These are phyloP conservation scores for Davidsoniella virescens DNA, from an alignment of 2,329 filamentous ascomycete species.

Conservation along the genomic window DNA sequence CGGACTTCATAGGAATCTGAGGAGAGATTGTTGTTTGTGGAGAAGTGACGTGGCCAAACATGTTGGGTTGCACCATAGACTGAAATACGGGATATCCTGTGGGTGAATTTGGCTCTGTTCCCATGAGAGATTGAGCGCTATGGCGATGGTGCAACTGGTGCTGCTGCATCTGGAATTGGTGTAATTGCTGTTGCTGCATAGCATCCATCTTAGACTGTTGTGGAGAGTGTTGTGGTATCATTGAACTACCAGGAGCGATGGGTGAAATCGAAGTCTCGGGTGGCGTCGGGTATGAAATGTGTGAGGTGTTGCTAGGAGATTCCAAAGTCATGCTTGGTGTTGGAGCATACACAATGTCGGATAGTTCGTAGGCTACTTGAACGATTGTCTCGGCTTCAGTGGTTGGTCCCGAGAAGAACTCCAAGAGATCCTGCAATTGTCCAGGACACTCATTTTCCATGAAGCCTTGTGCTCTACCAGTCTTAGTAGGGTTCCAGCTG, in stretches of 20 bases:
- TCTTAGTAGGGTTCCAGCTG: constrained; percentile 43
- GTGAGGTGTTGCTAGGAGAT: constrained; percentile 15
- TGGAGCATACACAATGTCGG: constrained; percentile 27
- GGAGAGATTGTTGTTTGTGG: constrained; percentile 14
- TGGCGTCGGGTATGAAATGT: constrained; percentile 16
- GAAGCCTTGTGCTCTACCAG: constrained; percentile 39
- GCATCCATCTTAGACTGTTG: constrained; percentile 18
- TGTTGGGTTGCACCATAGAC: constrained; percentile 17
- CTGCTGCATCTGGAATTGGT: constrained; percentile 15
- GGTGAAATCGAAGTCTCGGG: constrained; percentile 17
- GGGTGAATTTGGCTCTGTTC: constrained; percentile 16
- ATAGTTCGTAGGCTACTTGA: constrained; percentile 40
- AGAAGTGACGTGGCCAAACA: constrained; percentile 11
- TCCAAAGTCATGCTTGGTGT: constrained; percentile 13
- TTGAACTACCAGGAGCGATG: constrained; percentile 14
- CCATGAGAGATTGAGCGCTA: constrained; percentile 15
- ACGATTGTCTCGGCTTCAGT: constrained; percentile 41
- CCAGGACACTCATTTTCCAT: constrained; percentile 46
- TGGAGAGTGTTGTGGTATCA: constrained; percentile 18
- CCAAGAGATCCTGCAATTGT: constrained; percentile 46
- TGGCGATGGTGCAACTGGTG: constrained; percentile 10
- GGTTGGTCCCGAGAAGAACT: constrained; percentile 44
- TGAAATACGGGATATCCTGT: constrained; percentile 20
- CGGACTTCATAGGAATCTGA: constrained; percentile 19
- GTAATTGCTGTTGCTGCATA: constrained; percentile 20